Base-by-base conservation (phyloP, 345 rosid genomes). In the Dimocarpus longan region DNA sequence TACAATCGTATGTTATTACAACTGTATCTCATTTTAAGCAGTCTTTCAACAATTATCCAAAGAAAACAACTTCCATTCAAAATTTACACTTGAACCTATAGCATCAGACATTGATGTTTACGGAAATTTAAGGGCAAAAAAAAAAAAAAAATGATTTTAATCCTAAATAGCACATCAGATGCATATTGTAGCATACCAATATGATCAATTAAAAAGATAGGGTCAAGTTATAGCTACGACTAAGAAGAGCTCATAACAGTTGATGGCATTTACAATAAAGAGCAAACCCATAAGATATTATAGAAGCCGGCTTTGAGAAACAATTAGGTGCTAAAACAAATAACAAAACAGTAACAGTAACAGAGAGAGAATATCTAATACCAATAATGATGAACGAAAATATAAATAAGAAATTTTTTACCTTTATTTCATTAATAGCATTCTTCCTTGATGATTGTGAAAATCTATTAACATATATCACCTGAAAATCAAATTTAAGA, bases 401-500 rank as follows among this genome's bases (percentile, higher is more conserved):
- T 13, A 48, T 26, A 11, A 74, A 6, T 62, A 65, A 81, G 80
- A 89, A 90, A 86, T 84, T 80, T 84, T 85, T 68, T 92, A 96
- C 98, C 99, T 94, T 94, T 89, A 96, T 94, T 85, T 96, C 98
- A 82, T 78, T 82, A 59, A 93, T 90, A 4, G 99, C 99, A 73
- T 85, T 82, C 90, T 91, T 96, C 91, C 98, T 92, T 56, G 99
- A 96, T 32, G 94, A 42, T 54, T 82, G 95, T 7, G 92, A 90
- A 88, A 90, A 91, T 82, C 98, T 90, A 87, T 94, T 79, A n/a
- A 96, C 99, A 88, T 96, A 96, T 80, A 96, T 96, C 74, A 96
- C 99, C 99, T 96, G 87, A 1, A 72, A 86, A 12, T 19, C 32
- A 19, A 68, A 75, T 19, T 19, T 15, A 19, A 75, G 64, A 44